Evolutionary conservation across 1,284 basidiomycete species (phyloP).

Genomic region (Phylloporus sp.): DNA sequence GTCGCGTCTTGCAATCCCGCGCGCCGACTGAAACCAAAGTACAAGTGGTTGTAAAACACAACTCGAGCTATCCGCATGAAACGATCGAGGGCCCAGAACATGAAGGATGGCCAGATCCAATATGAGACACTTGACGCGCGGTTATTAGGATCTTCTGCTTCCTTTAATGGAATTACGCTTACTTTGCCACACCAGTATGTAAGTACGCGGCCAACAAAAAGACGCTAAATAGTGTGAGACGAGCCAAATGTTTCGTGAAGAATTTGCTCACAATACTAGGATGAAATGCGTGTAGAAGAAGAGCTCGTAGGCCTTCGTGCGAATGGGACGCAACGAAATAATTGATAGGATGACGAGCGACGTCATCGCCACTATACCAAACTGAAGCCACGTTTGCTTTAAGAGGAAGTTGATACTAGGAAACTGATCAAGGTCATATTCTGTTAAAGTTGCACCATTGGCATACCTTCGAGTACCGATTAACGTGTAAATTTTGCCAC

Average conservation of each 20-base stretch:
- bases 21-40: constrained; percentile 30
- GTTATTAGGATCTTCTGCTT: background rate
- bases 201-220: constrained; percentile 50
- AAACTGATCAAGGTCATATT: constrained; percentile 9
- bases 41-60: constrained; percentile 55
- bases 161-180: constrained; percentile 23
- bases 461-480: constrained; percentile 17
- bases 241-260: too few species aligned
- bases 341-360: constrained; percentile 49
- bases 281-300: constrained; percentile 55
- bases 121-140: constrained; percentile 25
- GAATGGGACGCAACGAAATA: constrained; percentile 53
- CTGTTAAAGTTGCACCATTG: background rate
- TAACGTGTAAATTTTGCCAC: constrained; percentile 44
- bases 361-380: constrained; percentile 49
- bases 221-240: constrained; percentile 41
- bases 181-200: constrained; percentile 44
- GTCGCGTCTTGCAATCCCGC: constrained; percentile 32
- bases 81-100: constrained; percentile 74
- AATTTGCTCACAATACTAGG: constrained; percentile 47
- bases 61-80: constrained; percentile 59
- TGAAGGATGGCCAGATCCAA: constrained; percentile 64
- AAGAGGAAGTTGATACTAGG: constrained; percentile 16
- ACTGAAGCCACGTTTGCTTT: constrained; percentile 44
- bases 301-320: constrained; percentile 53